Conservation (phyloP, 1,284 basidiomycete genomes). For the Meira miltonrushii region DNA sequence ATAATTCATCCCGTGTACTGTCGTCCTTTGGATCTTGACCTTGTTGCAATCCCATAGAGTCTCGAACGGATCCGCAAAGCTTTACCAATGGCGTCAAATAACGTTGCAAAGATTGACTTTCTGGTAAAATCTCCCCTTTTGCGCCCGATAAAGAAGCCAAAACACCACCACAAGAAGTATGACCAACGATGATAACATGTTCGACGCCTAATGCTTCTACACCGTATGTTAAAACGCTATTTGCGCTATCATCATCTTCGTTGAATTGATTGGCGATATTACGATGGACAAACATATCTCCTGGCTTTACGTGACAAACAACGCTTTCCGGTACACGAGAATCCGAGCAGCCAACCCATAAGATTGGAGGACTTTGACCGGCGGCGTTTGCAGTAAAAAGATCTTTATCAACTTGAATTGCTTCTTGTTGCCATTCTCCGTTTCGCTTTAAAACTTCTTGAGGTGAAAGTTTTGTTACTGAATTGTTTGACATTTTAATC, state of each 20-base stretch:
- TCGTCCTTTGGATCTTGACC: slow-evolving; percentile 8
- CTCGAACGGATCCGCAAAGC: slow-evolving; percentile 32
- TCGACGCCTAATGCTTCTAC: slow-evolving; percentile 71
- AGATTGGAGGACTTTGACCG: slow-evolving; percentile 69
- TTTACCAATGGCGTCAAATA: slow-evolving; percentile 44
- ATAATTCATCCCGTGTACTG: slow-evolving; percentile 17
- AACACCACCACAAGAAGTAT: slow-evolving; percentile 55
- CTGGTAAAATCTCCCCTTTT: slow-evolving; percentile 14
- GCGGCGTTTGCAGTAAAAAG: slow-evolving; percentile 63
- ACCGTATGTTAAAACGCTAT: slow-evolving; percentile 75
- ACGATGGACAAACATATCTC: slow-evolving; percentile 51
- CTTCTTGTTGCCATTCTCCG: slow-evolving; percentile 29
- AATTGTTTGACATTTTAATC: too few species aligned
- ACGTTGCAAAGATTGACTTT: slow-evolving; percentile 30
- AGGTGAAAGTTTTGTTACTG: neutral
- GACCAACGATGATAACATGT: slow-evolving; percentile 66
- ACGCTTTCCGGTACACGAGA: slow-evolving; percentile 57
- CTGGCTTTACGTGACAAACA: slow-evolving; percentile 41
- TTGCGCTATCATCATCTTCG: slow-evolving; percentile 68
- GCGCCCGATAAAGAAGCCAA: slow-evolving; percentile 47
- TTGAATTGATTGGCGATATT: slow-evolving; percentile 61
- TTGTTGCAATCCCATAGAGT: slow-evolving; percentile 19
- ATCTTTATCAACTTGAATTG: slow-evolving; percentile 56
- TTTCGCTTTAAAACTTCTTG: slow-evolving; percentile 27
- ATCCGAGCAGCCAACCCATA: slow-evolving; percentile 62